A percentile compares a stretch with the other conserved stretches of the same genome.
Conservation (phyloP, 108 stramenopile genomes). For the Skeletonema menzelii region DNA sequence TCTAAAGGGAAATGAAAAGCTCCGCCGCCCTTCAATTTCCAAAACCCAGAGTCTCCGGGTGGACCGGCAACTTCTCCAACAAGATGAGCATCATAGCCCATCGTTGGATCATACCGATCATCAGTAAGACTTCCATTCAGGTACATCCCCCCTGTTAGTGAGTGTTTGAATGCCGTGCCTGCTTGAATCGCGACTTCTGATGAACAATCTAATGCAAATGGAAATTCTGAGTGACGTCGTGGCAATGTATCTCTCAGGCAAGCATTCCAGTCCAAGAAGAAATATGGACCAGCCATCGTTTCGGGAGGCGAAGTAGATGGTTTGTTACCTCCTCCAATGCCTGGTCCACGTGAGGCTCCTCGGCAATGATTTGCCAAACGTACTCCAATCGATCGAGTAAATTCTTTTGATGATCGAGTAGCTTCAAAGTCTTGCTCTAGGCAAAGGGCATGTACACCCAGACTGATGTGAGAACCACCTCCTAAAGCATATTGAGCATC, state of each 20-base stretch:
- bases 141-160: conserved; percentile 53
- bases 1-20: conserved; percentile 55
- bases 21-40: conserved; percentile 60
- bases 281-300: conserved; percentile 51
- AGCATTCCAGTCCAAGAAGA: conserved; percentile 72
- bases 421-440: conserved; percentile 73
- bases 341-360: conserved; percentile 11
- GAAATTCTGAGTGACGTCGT: conserved; percentile 56
- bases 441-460: conserved; percentile 50
- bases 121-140: conserved; percentile 56
- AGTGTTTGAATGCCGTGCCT: conserved; percentile 67
- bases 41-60: conserved; percentile 79
- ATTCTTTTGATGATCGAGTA: conserved; percentile 76
- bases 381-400: conserved; percentile 48
- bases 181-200: conserved; percentile 65
- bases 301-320: conserved; percentile 33
- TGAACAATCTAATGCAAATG: conserved; percentile 72
- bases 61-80: conserved; percentile 71
- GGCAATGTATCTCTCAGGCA: conserved; percentile 68
- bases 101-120: conserved; percentile 63
- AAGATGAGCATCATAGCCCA: conserved; percentile 57
- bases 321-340: conserved; percentile 18
- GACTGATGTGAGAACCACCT: conserved; percentile 39
- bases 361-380: conserved; percentile 55
- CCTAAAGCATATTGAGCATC: conserved; percentile 18